Percentiles rank a stretch among this genome's conserved stretches.
These are phyloP conservation scores for Pittosporum tobira DNA, from an alignment of 129 eudicot genomes.

Conservation along the genomic window DNA sequence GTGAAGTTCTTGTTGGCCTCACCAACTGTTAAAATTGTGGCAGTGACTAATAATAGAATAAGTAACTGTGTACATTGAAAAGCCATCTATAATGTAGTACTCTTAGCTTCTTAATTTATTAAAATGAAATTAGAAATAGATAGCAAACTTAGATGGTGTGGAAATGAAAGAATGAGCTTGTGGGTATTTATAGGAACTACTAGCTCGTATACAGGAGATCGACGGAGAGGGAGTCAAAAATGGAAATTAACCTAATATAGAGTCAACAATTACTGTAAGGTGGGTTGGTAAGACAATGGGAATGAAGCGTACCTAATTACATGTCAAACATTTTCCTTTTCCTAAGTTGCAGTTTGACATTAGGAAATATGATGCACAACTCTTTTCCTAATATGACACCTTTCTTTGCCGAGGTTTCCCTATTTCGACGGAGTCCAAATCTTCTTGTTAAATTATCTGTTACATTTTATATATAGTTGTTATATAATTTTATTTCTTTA, in stretches of 20 bases:
- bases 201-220: too few relatives aligned
- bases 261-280: too few relatives aligned
- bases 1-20: slow-evolving; percentile 17
- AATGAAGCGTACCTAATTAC: too few relatives aligned
- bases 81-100: neutral
- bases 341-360: neutral
- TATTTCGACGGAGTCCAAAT: too few relatives aligned
- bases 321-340: neutral
- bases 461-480: too few relatives aligned
- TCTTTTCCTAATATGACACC: too few relatives aligned
- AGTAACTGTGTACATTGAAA: neutral
- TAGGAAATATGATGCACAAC: neutral
- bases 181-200: slow-evolving; percentile 7
- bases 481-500: too few relatives aligned
- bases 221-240: neutral
- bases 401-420: neutral
- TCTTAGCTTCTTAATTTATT: neutral
- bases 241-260: neutral
- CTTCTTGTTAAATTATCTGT: too few relatives aligned
- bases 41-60: neutral
- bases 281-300: too few relatives aligned
- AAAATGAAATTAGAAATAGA: neutral
- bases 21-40: neutral
- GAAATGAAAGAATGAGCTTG: neutral
- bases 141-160: neutral